A percentile compares a stretch with the other conserved stretches of the same genome.
phyloP scores from a whole-genome alignment of 176 grass and related monocot genomes.

The Areca catechu region DNA sequence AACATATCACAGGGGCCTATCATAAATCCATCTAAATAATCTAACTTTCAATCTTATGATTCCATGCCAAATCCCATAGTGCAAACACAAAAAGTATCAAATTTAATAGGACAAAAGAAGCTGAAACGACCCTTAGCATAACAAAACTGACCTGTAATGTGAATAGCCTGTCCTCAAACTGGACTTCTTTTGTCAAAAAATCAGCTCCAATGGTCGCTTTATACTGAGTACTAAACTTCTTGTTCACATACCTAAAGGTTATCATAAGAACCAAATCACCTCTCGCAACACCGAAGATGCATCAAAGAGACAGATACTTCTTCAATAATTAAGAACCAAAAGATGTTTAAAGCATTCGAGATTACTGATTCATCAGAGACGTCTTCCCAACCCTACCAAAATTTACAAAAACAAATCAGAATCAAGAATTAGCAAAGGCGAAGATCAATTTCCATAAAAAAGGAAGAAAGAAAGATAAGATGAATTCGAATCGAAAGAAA shows the following conservation, averaged over 20 bases:
- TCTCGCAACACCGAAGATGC: background rate
- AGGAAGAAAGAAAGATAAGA: background rate
- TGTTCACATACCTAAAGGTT: slow-evolving; percentile 70
- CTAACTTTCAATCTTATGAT: too few species aligned
- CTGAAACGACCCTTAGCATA: background rate
- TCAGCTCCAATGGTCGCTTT: slow-evolving; percentile 87
- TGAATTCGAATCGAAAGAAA: too few species aligned
- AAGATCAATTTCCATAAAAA: background rate
- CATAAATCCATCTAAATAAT: too few species aligned
- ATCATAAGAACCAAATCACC: background rate
- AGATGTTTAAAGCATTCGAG: background rate
- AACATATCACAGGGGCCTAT: too few species aligned
- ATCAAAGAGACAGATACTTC: background rate
- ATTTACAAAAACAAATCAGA: background rate
- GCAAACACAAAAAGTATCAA: too few species aligned
- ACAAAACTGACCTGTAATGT: slow-evolving; percentile 55
- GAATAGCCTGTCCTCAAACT: slow-evolving; percentile 84
- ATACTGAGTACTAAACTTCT: slow-evolving; percentile 93
- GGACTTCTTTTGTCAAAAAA: slow-evolving; percentile 92
- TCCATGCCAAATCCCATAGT: too few species aligned
- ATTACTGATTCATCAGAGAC: slow-evolving; percentile 94
- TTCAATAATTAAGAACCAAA: background rate
- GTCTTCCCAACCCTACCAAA: slow-evolving; percentile 81
- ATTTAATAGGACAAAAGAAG: too few species aligned
- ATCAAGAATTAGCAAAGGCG: background rate